These are phyloP conservation scores for Durotheca rogersii DNA, from an alignment of 495 filamentous ascomycete genomes.

Conservation along the genomic window DNA sequence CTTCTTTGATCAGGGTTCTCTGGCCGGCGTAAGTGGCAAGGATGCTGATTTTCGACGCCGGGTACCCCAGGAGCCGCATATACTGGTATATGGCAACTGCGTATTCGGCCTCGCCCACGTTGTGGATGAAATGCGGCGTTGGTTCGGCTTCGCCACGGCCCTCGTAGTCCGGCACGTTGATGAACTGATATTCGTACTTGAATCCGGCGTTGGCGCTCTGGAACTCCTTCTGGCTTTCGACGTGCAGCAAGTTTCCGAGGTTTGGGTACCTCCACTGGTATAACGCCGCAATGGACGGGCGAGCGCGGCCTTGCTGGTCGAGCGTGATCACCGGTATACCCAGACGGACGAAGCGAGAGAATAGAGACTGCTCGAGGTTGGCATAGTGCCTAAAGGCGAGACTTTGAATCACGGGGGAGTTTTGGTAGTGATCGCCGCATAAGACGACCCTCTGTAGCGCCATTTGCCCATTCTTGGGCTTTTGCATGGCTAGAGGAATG, in stretches of 20 bases:
- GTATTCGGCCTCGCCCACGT: slow-evolving; percentile 95
- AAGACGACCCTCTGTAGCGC: slow-evolving; percentile 85
- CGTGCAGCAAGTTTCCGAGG: slow-evolving; percentile 75
- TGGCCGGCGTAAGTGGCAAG: slow-evolving; percentile 96
- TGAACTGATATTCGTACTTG: slow-evolving; percentile 92
- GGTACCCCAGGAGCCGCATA: slow-evolving; percentile 95
- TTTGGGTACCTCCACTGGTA: slow-evolving; percentile 92
- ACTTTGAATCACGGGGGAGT: slow-evolving; percentile 93
- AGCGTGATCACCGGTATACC: slow-evolving; percentile 88
- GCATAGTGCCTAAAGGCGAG: slow-evolving; percentile 95
- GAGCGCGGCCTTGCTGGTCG: slow-evolving; percentile 87
- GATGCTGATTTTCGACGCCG: slow-evolving; percentile 86
- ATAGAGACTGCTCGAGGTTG: slow-evolving; percentile 92
- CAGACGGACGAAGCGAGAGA: slow-evolving; percentile 83
- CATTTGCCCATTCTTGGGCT: slow-evolving; percentile 68
- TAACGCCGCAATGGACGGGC: slow-evolving; percentile 81
- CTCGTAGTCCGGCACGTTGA: slow-evolving; percentile 94
- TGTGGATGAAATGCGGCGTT: slow-evolving; percentile 95
- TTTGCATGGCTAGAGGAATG: slow-evolving; percentile 88
- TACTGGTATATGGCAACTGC: slow-evolving; percentile 94
- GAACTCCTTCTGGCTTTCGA: slow-evolving; percentile 69
- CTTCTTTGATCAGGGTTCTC: slow-evolving; percentile 83
- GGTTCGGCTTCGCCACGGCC: slow-evolving; percentile 86
- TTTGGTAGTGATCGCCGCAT: slow-evolving; percentile 94
- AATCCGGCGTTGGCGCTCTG: slow-evolving; percentile 87